Conservation (phyloP, 768 basidiomycete species). For the Xanthoconium stramineum region DNA sequence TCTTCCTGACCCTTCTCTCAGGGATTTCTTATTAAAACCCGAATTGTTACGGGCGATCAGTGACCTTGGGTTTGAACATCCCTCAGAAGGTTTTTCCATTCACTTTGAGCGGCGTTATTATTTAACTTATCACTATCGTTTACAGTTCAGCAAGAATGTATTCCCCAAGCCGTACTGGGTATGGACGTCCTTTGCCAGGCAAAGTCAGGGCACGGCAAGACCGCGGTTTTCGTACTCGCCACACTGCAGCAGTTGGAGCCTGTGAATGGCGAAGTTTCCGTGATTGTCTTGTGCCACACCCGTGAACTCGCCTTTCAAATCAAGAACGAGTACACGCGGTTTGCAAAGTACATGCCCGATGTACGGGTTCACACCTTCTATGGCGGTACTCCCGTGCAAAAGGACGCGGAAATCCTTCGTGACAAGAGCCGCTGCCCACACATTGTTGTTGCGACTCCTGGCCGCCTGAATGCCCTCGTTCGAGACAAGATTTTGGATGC, state of each 20-base stretch:
- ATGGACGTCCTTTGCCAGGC: constrained; percentile 99
- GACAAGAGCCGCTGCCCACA: constrained; percentile 98
- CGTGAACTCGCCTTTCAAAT: constrained; percentile 99
- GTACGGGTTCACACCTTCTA: constrained; percentile 98
- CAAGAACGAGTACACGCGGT: constrained; percentile 99
- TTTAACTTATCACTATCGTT: neutral
- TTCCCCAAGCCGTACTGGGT: constrained; percentile 97
- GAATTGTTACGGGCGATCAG: constrained; percentile 96
- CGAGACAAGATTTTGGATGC: constrained; percentile 95
- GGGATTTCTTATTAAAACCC: constrained; percentile 97
- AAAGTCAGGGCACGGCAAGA: constrained; percentile 98
- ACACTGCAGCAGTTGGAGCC: constrained; percentile 98
- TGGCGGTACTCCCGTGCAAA: constrained; percentile 91
- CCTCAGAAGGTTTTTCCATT: constrained; percentile 79
- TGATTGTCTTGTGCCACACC: constrained; percentile 97
- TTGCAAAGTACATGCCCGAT: constrained; percentile 99
- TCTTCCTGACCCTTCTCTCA: constrained; percentile 31
- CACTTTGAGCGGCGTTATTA: neutral
- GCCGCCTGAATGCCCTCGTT: constrained; percentile 91
- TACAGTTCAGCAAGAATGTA: constrained; percentile 98
- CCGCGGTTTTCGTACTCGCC: constrained; percentile 97
- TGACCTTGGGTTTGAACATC: constrained; percentile 99
- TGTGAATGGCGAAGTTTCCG: constrained; percentile 96
- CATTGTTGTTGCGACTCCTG: constrained; percentile 97
- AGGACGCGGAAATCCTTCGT: constrained; percentile 90